Conservation (phyloP, 2,329 filamentous ascomycete genomes). For the Botryotinia calthae region DNA sequence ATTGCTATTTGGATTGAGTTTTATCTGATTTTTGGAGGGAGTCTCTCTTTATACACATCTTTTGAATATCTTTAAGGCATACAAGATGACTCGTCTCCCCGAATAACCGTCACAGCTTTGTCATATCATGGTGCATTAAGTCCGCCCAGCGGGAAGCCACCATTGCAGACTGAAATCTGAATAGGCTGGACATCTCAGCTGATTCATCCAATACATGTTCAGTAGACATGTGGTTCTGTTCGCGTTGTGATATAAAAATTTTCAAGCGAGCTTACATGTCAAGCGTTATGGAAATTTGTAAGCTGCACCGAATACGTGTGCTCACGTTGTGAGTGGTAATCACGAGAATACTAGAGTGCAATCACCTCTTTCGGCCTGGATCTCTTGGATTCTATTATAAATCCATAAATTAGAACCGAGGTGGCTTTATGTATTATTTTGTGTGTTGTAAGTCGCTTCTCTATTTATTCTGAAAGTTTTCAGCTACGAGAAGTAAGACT, state of each 20-base stretch:
- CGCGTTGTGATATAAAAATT: accelerated
- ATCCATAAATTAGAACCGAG: accelerated
- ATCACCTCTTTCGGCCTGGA: neutral
- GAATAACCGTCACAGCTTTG: neutral
- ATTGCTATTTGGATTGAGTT: neutral
- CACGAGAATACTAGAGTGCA: neutral
- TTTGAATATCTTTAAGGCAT: neutral
- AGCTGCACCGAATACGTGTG: neutral
- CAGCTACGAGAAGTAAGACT: neutral
- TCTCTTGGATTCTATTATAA: too few relatives aligned
- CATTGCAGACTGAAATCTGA: accelerated
- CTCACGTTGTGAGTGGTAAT: neutral
- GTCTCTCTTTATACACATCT: neutral
- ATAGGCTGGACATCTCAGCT: neutral
- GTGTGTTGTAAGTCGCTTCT: accelerated
- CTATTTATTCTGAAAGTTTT: accelerated
- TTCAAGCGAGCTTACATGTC: neutral
- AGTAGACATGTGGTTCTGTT: neutral
- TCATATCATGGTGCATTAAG: neutral
- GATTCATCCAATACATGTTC: neutral
- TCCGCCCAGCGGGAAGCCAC: too few relatives aligned
- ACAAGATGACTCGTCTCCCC: too few relatives aligned
- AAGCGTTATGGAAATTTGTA: neutral
- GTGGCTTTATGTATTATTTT: neutral
- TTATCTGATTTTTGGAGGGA: too few relatives aligned